Base-by-base conservation (phyloP, 163 green algal species). In the Chlamydomonas reinhardtii region DNA sequence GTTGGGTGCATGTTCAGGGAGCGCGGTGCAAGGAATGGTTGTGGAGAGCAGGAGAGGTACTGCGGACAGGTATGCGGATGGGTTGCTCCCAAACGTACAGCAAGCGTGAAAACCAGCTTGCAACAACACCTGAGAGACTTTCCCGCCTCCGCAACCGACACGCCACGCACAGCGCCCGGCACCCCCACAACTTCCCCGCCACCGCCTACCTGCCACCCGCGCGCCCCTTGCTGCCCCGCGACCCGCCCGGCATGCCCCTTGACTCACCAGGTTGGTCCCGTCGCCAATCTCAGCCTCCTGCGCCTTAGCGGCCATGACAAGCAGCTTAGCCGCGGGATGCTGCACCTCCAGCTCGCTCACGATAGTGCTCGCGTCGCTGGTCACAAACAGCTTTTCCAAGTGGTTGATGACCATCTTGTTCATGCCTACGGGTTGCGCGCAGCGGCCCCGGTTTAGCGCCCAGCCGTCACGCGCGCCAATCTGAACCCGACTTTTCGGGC, bases 341-440 rank as follows among this genome's bases (percentile, higher is more conserved):
- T 98, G 93, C 66, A 99, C 96, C 91, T 99, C 98, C 48, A 99
- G 94, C 92, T 99, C 98, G 16, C 86, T 95, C 17, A 98, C 91
- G 82, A 99, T 99, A 4, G 98, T 99, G 72, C 92, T 95, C 0
- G 97, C 95, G 88, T 99, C 98, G 90, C 92, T 98, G 29, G 98
- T 99, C 27, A 99, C 97, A 93, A 99, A 99, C 39, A 99, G 94
- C 91, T 99, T 99, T 72, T 99, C 98, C 54, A 99, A 88, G 73
- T 99, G 98, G 92, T 99, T 99, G 93, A 99, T 99, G 20, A 99
- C 96, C 96, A 99, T 99, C 88, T 99, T 99, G 93, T 99, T 99
- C 98, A 99, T 99, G 72, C 98, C 97, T 98, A 89, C 70, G 37
- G 15, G 29, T 56, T 56, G 48, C 48, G 9, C 48, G 48, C 48